Evolutionary conservation across 805 yeast genomes (phyloP).

Genomic region (Candida maris): DNA sequence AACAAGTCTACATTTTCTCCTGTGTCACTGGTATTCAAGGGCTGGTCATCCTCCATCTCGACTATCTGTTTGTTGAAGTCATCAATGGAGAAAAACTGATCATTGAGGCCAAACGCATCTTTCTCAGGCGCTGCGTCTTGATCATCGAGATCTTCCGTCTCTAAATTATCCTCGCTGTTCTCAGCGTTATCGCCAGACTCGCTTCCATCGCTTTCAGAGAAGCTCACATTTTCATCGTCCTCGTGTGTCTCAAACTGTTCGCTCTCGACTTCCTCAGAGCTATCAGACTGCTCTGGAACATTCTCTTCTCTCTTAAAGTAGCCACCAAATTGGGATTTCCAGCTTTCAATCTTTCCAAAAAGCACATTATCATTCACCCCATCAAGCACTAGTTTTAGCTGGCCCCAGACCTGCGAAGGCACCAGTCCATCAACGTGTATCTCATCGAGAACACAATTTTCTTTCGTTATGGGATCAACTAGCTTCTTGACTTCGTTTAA

Average conservation of each 20-base stretch:
- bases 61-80: slow-evolving; percentile 42
- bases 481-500: slow-evolving; percentile 41
- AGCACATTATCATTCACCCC: slow-evolving; percentile 65
- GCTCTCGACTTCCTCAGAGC: slow-evolving; percentile 12
- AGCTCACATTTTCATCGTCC: slow-evolving; percentile 22
- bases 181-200: slow-evolving; percentile 24
- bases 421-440: slow-evolving; percentile 82
- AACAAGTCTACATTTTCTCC: slow-evolving; percentile 52
- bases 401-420: slow-evolving; percentile 91
- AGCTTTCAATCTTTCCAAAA: slow-evolving; percentile 47
- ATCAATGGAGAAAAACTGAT: slow-evolving; percentile 79
- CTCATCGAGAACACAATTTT: slow-evolving; percentile 68
- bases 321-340: not conserved
- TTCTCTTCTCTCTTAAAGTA: slow-evolving; percentile 13
- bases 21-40: slow-evolving; percentile 26
- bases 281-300: slow-evolving; percentile 24
- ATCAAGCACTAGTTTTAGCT: slow-evolving; percentile 79
- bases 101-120: slow-evolving; percentile 69
- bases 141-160: slow-evolving; percentile 5
- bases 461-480: slow-evolving; percentile 50
- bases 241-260: slow-evolving; percentile 22
- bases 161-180: slow-evolving; percentile 14
- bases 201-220: slow-evolving; percentile 27
- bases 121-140: slow-evolving; percentile 30
- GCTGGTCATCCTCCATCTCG: slow-evolving; percentile 36